Percentiles rank a stretch among this genome's conserved stretches.
Evolutionary conservation across 2,329 filamentous ascomycete genomes (phyloP).

Genomic region (Epichloe sibirici): DNA sequence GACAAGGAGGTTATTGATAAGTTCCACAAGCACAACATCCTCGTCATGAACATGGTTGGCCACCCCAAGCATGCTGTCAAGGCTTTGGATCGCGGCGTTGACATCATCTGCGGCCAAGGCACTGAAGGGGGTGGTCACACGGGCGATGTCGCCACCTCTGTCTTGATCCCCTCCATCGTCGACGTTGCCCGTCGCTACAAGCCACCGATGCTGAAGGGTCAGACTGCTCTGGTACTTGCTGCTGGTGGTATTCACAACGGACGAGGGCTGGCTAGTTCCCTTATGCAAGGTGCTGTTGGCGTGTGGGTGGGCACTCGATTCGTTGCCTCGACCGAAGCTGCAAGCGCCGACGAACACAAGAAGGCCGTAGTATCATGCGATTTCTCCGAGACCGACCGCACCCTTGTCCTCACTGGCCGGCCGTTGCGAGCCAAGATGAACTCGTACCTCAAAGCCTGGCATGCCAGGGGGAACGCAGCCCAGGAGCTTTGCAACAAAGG

Average conservation of each 20-base stretch:
- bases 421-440: slow-evolving; percentile 73
- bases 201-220: slow-evolving; percentile 55
- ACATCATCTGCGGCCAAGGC: slow-evolving; percentile 85
- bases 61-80: slow-evolving; percentile 86
- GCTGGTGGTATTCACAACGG: slow-evolving; percentile 83
- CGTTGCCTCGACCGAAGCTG: slow-evolving; percentile 71
- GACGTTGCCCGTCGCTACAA: slow-evolving; percentile 67
- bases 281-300: slow-evolving; percentile 80
- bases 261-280: slow-evolving; percentile 61
- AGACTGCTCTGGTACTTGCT: slow-evolving; percentile 68
- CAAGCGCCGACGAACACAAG: slow-evolving; percentile 73
- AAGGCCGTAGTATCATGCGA: slow-evolving; percentile 66
- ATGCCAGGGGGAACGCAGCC: slow-evolving; percentile 62
- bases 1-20: slow-evolving; percentile 59
- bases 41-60: slow-evolving; percentile 97
- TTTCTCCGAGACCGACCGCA: slow-evolving; percentile 70
- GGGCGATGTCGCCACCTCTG: slow-evolving; percentile 72
- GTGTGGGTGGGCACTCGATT: slow-evolving; percentile 95
- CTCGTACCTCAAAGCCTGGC: slow-evolving; percentile 74
- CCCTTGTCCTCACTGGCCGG: slow-evolving; percentile 69
- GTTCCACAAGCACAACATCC: slow-evolving; percentile 66
- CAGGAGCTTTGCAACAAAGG: slow-evolving; percentile 63
- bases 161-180: slow-evolving; percentile 76
- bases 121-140: slow-evolving; percentile 92
- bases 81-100: slow-evolving; percentile 73